phyloP scores from a whole-genome alignment of 306 rosid genomes.

The Morella rubra region DNA sequence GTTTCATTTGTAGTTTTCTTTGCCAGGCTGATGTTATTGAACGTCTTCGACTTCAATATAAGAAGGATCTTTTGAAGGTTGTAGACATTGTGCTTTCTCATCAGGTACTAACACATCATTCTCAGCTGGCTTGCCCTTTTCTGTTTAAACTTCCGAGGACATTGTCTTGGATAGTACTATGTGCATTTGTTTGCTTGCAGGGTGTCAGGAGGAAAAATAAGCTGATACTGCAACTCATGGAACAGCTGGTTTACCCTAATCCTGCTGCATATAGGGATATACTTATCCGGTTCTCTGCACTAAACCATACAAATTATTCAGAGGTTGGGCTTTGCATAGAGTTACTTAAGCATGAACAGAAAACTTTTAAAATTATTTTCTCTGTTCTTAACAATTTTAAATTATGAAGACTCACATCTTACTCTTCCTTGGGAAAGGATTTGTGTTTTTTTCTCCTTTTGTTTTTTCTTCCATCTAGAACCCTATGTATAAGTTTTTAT shows the following conservation, averaged over 20 bases:
- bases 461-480: constrained; percentile 13
- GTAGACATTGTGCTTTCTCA: constrained; percentile 94
- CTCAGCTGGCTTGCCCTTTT: constrained; percentile 26
- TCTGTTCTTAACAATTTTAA: constrained; percentile 22
- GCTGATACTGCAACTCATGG: constrained; percentile 90
- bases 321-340: constrained; percentile 54
- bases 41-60: constrained; percentile 84
- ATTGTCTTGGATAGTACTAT: constrained; percentile 23
- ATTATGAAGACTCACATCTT: constrained; percentile 10
- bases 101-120: constrained; percentile 57
- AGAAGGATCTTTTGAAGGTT: constrained; percentile 83
- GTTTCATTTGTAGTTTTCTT: constrained; percentile 27
- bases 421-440: constrained; percentile 5
- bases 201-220: constrained; percentile 91
- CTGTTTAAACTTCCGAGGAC: constrained; percentile 23
- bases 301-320: constrained; percentile 86
- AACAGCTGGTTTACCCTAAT: constrained; percentile 95
- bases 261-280: constrained; percentile 93
- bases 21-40: constrained; percentile 96
- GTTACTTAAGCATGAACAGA: constrained; percentile 26
- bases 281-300: constrained; percentile 77
- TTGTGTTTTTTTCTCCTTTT: constrained; percentile 5
- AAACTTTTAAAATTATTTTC: constrained; percentile 8
- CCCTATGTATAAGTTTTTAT: constrained; percentile 4
- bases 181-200: constrained; percentile 51